Percentiles rank a stretch among this genome's conserved stretches.
Conservation (phyloP, 257 asterid species). For the Nemophila menziesii region DNA sequence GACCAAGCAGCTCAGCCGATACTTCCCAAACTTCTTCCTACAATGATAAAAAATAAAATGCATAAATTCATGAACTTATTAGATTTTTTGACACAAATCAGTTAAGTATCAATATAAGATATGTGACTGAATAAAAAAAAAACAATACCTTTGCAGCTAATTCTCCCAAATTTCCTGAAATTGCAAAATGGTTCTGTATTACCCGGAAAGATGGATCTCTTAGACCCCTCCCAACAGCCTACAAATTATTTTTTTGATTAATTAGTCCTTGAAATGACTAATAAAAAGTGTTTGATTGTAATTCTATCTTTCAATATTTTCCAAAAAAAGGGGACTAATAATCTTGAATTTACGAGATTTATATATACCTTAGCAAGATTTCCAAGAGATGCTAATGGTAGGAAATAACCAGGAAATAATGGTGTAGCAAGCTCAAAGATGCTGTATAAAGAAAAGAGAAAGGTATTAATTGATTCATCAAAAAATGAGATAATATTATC, state of each 20-base stretch:
- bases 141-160: conserved; percentile 75
- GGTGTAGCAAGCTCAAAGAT: conserved; percentile 88
- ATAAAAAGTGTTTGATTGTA: neutral
- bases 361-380: conserved; percentile 77
- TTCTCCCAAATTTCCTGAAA: conserved; percentile 78
- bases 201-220: conserved; percentile 95
- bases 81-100: neutral
- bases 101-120: neutral
- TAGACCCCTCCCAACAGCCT: conserved; percentile 96
- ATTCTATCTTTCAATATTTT: neutral
- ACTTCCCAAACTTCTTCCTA: conserved; percentile 99
- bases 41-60: conserved; percentile 13
- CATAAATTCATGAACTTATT: conserved; percentile 14
- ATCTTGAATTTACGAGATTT: neutral
- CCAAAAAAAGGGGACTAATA: neutral
- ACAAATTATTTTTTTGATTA: conserved; percentile 14
- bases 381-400: conserved; percentile 89
- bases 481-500: neutral
- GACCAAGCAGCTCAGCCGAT: conserved; percentile 89
- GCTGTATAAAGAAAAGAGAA: conserved; percentile 35
- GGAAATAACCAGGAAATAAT: conserved; percentile 75
- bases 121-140: conserved; percentile 1
- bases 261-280: neutral
- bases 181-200: conserved; percentile 90
- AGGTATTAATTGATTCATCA: neutral